phyloP scores from a whole-genome alignment of 164 flowering plant species.

The Saururus chinensis region DNA sequence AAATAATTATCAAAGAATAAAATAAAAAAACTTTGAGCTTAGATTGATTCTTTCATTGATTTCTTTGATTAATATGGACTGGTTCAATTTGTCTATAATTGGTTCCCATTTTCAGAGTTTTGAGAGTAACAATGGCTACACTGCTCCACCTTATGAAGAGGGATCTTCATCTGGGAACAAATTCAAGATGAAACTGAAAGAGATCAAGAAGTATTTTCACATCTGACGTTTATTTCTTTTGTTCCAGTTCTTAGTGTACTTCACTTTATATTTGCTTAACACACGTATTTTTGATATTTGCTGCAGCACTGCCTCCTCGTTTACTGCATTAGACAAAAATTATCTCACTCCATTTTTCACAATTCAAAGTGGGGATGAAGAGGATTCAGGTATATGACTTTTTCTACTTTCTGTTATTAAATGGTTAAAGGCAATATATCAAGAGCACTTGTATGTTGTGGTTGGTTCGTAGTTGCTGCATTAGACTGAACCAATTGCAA shows the following conservation, averaged over 20 bases:
- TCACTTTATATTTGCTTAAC: background rate
- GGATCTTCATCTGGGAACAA: constrained; percentile 61
- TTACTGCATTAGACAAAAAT: constrained; percentile 78
- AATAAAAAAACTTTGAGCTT: background rate
- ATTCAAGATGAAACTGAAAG: constrained; percentile 85
- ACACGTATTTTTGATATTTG: constrained; percentile 7
- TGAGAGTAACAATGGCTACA: constrained; percentile 50
- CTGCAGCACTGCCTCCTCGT: constrained; percentile 80
- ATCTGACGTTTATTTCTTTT: background rate
- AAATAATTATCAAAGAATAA: too few relatives aligned
- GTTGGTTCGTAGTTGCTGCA: too few relatives aligned
- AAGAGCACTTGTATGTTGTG: background rate
- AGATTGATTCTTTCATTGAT: background rate
- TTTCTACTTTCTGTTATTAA: background rate
- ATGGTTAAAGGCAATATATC: too few relatives aligned
- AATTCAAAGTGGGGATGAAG: constrained; percentile 71
- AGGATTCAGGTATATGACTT: constrained; percentile 13
- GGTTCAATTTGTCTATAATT: too few relatives aligned
- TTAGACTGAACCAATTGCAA: too few relatives aligned
- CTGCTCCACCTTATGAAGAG: constrained; percentile 66
- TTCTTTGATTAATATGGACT: background rate
- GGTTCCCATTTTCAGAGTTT: constrained; percentile 35
- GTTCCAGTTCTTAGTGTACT: background rate
- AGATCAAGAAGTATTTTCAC: constrained; percentile 42
- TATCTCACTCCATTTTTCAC: constrained; percentile 97